Conservation (phyloP, 78 protist genomes). For the Planoprotostelium fungivorum region DNA sequence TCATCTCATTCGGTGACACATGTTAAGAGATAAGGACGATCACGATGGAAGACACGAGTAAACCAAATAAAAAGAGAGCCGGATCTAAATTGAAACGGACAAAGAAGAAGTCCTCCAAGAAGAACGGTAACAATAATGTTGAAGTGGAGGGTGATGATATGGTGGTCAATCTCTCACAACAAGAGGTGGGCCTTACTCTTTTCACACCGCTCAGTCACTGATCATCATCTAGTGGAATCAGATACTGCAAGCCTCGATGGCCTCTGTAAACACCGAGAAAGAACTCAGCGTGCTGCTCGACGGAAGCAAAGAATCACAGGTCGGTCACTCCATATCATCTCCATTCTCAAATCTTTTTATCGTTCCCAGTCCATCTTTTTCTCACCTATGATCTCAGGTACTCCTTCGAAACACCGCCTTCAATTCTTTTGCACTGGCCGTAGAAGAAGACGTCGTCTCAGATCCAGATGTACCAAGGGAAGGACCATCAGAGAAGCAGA, state of each 20-base stretch:
- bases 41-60: not conserved
- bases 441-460: not conserved
- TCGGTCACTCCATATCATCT: not conserved
- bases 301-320: not conserved
- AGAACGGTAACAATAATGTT: not conserved
- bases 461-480: not conserved
- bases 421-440: not conserved
- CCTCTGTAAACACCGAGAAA: not conserved
- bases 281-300: not conserved
- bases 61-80: not conserved
- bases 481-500: not conserved
- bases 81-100: not conserved
- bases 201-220: not conserved
- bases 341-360: no score
- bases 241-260: not conserved
- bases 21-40: no score
- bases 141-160: not conserved
- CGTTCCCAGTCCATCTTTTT: no score
- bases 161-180: not conserved
- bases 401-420: not conserved
- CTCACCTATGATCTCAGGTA: not conserved
- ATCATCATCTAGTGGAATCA: not conserved
- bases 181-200: not conserved
- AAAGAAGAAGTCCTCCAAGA: not conserved
- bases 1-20: no score